phyloP scores from a whole-genome alignment of 495 filamentous ascomycete genomes.

The Hypoxylon intermedium region DNA sequence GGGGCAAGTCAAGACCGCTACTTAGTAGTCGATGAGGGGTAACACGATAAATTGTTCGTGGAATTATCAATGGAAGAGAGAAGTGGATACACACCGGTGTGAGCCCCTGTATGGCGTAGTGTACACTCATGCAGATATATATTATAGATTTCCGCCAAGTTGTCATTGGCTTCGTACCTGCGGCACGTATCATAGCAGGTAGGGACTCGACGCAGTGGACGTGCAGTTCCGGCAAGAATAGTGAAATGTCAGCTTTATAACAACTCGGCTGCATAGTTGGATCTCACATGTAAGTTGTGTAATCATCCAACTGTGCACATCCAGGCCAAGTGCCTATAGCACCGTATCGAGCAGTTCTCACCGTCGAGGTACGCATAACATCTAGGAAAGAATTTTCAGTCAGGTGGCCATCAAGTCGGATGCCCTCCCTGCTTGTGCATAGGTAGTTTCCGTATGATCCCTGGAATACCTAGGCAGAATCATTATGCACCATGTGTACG shows the following conservation, averaged over 20 bases:
- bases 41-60: conserved; percentile 10
- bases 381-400: background rate
- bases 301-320: too few relatives aligned
- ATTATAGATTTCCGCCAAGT: background rate
- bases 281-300: too few relatives aligned
- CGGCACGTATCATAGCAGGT: background rate
- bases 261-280: too few relatives aligned
- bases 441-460: background rate
- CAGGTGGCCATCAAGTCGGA: conserved; percentile 7
- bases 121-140: background rate
- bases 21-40: conserved; percentile 15
- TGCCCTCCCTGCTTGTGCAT: conserved; percentile 1
- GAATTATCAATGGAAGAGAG: conserved; percentile 19
- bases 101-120: background rate
- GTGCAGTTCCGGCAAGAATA: too few relatives aligned
- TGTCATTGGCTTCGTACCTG: background rate
- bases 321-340: too few relatives aligned
- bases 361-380: background rate
- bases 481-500: background rate
- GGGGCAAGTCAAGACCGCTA: conserved; percentile 20
- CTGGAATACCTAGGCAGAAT: background rate
- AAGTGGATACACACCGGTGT: conserved; percentile 22
- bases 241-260: too few relatives aligned
- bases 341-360: too few relatives aligned
- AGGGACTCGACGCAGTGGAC: too few relatives aligned